Percentiles rank a stretch among this genome's conserved stretches.
phyloP scores from a whole-genome alignment of 805 yeast genomes.

The Kluyveromyces nonfermentans region DNA sequence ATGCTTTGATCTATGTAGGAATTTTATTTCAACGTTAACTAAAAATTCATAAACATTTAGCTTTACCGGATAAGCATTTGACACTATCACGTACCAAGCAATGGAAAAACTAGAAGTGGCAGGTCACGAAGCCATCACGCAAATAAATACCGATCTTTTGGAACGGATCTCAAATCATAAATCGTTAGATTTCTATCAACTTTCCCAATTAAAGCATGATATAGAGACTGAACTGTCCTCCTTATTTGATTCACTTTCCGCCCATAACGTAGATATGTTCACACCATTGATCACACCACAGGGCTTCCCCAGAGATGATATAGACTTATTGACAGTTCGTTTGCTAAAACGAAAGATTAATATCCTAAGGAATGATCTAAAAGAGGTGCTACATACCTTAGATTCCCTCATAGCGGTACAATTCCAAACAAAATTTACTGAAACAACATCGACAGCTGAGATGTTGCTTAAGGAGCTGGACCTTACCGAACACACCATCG shows the following conservation, averaged over 20 bases:
- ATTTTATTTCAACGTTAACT: no score
- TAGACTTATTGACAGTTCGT: slow-evolving; percentile 68
- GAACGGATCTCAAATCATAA: background rate
- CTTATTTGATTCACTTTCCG: slow-evolving; percentile 35
- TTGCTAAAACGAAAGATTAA: slow-evolving; percentile 54
- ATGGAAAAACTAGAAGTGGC: background rate
- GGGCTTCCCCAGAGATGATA: slow-evolving; percentile 80
- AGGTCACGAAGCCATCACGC: background rate
- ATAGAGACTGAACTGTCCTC: slow-evolving; percentile 35
- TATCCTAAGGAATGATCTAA: slow-evolving; percentile 61
- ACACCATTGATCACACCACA: slow-evolving; percentile 57
- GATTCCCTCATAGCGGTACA: slow-evolving; percentile 39
- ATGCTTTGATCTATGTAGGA: no score
- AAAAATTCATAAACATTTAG: no score
- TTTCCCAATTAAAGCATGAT: slow-evolving; percentile 27
- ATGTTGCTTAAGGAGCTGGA: background rate
- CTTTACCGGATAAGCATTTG: background rate
- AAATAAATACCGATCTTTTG: background rate
- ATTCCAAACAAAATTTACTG: slow-evolving; percentile 21
- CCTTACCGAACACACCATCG: slow-evolving; percentile 1
- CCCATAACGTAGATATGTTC: slow-evolving; percentile 49
- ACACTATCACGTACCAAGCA: no score
- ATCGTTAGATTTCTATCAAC: slow-evolving; percentile 8
- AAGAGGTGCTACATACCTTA: slow-evolving; percentile 37
- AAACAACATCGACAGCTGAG: background rate